phyloP scores from a whole-genome alignment of 1,284 basidiomycete species.

The Sporisorium exsertum region DNA sequence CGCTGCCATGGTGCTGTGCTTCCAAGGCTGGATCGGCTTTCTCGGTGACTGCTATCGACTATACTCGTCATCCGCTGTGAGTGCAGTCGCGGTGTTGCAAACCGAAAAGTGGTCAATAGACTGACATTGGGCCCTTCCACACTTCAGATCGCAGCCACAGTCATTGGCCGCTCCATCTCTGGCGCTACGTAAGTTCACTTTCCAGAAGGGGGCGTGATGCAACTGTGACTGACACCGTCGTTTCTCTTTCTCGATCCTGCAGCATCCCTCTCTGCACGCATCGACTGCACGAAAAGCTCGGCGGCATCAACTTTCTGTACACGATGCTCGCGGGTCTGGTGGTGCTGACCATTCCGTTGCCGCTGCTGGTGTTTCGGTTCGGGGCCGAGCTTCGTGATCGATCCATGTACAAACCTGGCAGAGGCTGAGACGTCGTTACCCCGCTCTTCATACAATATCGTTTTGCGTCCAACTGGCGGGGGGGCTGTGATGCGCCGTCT shows the following conservation, averaged over 20 bases:
- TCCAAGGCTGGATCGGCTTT: conserved; percentile 50
- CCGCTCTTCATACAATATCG: neutral
- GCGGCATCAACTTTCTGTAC: conserved; percentile 35
- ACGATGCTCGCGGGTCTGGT: conserved; percentile 39
- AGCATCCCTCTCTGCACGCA: conserved; percentile 38
- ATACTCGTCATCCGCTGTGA: conserved; percentile 44
- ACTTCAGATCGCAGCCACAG: conserved; percentile 39
- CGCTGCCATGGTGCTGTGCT: conserved; percentile 43
- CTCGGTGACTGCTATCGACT: conserved; percentile 47
- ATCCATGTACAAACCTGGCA: conserved; percentile 31
- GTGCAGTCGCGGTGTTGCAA: conserved; percentile 3
- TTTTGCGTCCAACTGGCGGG: neutral
- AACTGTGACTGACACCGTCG: neutral
- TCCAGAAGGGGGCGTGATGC: neutral
- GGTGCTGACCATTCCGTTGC: conserved; percentile 27
- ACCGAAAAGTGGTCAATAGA: too few species aligned
- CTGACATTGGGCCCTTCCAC: neutral
- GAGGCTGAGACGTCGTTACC: conserved; percentile 6
- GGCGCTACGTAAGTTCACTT: conserved; percentile 34
- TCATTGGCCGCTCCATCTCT: conserved; percentile 40
- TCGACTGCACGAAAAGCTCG: conserved; percentile 37
- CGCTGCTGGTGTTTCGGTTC: conserved; percentile 19
- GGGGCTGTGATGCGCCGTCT: too few species aligned
- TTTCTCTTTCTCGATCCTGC: neutral
- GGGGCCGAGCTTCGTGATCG: conserved; percentile 27